phyloP scores from a whole-genome alignment of 2,329 filamentous ascomycete species.

The Zarea fungicola region DNA sequence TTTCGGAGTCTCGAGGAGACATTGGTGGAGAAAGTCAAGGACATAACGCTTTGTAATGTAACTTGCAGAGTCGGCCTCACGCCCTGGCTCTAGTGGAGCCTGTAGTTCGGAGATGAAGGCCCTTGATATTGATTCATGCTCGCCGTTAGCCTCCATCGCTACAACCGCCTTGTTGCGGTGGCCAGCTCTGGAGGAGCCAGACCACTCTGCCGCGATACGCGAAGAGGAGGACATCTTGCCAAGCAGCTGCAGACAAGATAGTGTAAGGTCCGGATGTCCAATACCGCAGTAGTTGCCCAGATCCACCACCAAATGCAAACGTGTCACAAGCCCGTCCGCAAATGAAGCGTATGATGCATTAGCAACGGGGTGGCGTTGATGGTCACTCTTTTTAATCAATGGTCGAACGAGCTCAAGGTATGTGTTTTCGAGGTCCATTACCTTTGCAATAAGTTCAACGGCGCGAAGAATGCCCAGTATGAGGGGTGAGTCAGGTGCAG shows the following conservation, averaged over 20 bases:
- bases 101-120: constrained; percentile 66
- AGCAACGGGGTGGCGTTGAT: constrained; percentile 57
- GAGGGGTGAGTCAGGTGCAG: constrained; percentile 72
- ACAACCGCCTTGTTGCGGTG: constrained; percentile 81
- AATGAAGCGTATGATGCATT: constrained; percentile 74
- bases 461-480: constrained; percentile 72
- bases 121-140: constrained; percentile 72
- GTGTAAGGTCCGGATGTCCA: constrained; percentile 72
- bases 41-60: constrained; percentile 82
- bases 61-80: constrained; percentile 61
- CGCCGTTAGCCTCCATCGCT: constrained; percentile 75
- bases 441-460: constrained; percentile 77
- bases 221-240: constrained; percentile 81
- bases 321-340: constrained; percentile 82
- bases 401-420: constrained; percentile 87
- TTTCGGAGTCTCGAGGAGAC: constrained; percentile 67
- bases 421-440: constrained; percentile 83
- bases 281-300: constrained; percentile 83
- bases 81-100: constrained; percentile 65
- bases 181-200: constrained; percentile 53
- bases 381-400: constrained; percentile 61
- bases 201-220: constrained; percentile 68
- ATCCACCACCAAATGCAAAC: constrained; percentile 72
- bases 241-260: constrained; percentile 75
- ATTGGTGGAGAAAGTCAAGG: constrained; percentile 78